Base-by-base conservation (phyloP, 1,284 basidiomycete species). In the Rhodotorula sp. region DNA sequence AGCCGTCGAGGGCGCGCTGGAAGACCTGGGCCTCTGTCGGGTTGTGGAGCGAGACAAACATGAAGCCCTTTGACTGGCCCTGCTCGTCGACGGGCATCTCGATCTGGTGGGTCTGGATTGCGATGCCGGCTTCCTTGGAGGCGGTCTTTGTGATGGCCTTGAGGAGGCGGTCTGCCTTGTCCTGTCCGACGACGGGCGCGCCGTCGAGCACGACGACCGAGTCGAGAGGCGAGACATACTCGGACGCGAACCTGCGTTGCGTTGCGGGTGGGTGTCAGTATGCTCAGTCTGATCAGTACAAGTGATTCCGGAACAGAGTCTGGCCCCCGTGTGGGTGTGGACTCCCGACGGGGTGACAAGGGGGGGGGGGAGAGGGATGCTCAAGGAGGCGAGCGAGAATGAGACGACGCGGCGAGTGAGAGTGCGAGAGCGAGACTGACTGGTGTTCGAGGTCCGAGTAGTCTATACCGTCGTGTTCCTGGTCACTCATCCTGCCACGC, bases 361-460 rank as follows among this genome's bases (percentile, higher is more conserved):
- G n/a, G 12, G 26, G 33, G 42, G 0, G 15, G 14, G 33, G 42
- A 6, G 57, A 26, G 57, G 42, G 44, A 14, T 24, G 17, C n/a
- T 20, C 44, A 44, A 29, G 44, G 44, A 10, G 14, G 24, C 10
- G 58, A 26, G 58, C 26, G 26, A 51, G 63, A 18, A 20, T 42
- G 53, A n/a, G 45, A 59, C n/a, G 20, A 4, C 17, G 22, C 17
- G 14, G 42, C 20, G 33, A 37, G 54, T 7, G 37, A 5, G 20
- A 14, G 20, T 56, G n/a, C 4, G 42, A 18, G 61, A 12, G 44
- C 8, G 51, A 49, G 30, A 14, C 86, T 71, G 75, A 95, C 92
- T 92, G 91, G 82, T 86, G 87, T 80, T 98, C 95, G 77, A 99
- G 96, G 80, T 98, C 95, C 66, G 89, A 87, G 81, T 90, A 98